Evolutionary conservation across 768 basidiomycete genomes (phyloP), one percentile per base, ranked within the genome.

Genomic region (Myochromella boudieri): DNA sequence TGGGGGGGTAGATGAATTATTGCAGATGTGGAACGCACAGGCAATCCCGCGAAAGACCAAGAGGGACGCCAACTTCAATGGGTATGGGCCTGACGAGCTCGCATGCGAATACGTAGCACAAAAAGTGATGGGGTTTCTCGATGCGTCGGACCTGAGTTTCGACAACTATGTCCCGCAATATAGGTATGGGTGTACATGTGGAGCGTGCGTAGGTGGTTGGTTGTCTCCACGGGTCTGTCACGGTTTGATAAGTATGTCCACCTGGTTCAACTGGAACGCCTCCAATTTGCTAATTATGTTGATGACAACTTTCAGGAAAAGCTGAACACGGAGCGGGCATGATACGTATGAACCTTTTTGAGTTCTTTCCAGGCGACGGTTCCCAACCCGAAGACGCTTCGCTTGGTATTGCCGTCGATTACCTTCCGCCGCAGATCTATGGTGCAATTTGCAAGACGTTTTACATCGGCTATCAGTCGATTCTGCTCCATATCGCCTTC

Each of bases 401-500:
- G 37, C 2, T n/a, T n/a, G 44, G 29, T 17, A 18, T 20, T 12
- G 44, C 32, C 10, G 39, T 40, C 14, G 32, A 34, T 12, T 52
- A 44, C 46, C 36, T 55, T 9, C 53, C 52, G 2, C 31, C 49
- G 2, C 22, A 36, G 3, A 49, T 51, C 37, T 43, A 54, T 20
- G 41, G 31, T 6, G 49, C 36, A 18, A 28, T 55, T 17, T 56
- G 44, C 49, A 47, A 55, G 21, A 46, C 61, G 12, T 60, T 66
- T 37, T 65, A 64, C 42, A 46, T 59, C 20, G 65, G 63, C 17
- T 63, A 61, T 52, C 51, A 56, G 31, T 48, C 50, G 29, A 57
- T 65, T n/a, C 45, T 66, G 34, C 21, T 51, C n/a, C 28, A 34
- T 11, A 58, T 61, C 42, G 45, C 44, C 20, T 38, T 46, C 15